Evolutionary conservation across 257 asterid genomes (phyloP).

Genomic region (Capsicum chinense): DNA sequence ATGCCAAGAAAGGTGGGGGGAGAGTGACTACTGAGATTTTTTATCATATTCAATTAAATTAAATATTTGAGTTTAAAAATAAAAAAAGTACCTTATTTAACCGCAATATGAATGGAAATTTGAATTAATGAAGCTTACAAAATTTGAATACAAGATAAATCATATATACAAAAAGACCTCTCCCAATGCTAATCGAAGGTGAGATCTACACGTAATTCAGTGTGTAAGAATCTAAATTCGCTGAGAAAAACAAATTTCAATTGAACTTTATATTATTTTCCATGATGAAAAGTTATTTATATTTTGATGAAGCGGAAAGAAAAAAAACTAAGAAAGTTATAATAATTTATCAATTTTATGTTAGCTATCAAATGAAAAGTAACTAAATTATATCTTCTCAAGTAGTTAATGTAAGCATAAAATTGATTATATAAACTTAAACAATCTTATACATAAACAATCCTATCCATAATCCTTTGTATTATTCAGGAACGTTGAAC

Average conservation of each 20-base stretch:
- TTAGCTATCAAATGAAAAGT: too few relatives aligned
- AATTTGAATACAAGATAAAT: too few relatives aligned
- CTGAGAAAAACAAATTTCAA: too few relatives aligned
- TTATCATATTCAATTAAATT: not conserved
- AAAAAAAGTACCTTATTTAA: not conserved
- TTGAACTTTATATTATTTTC: not conserved
- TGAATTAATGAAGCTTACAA: not conserved
- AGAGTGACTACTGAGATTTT: not conserved
- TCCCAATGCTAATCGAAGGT: not conserved
- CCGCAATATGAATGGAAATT: not conserved
- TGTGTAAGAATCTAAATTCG: not conserved
- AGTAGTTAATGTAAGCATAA: not conserved
- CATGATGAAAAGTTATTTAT: not conserved
- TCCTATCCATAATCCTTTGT: too few relatives aligned
- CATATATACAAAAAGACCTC: too few relatives aligned
- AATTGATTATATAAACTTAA: too few relatives aligned
- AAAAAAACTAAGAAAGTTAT: not conserved
- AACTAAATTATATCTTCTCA: not conserved
- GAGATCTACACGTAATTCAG: not conserved
- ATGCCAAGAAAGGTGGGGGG: not conserved
- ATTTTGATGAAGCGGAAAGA: not conserved
- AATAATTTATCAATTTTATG: too few relatives aligned
- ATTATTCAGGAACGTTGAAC: too few relatives aligned
- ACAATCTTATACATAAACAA: too few relatives aligned
- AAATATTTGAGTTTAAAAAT: not conserved